Evolutionary conservation across 257 asterid species (phyloP).

Genomic region (Cynanchum wilfordii): DNA sequence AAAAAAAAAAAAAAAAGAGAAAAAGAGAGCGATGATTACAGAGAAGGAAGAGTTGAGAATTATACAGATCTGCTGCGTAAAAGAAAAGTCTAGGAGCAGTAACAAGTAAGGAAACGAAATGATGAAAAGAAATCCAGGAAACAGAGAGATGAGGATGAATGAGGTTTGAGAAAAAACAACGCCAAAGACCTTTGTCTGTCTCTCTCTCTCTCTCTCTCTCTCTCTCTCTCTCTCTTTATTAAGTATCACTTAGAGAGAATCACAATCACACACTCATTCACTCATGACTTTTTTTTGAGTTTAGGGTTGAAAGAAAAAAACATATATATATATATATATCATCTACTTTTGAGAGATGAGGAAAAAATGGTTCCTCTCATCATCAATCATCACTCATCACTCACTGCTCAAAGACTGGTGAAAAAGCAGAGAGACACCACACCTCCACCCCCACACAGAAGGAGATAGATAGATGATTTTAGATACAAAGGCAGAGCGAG

Average conservation of each 20-base stretch:
- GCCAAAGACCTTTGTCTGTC: too few species aligned
- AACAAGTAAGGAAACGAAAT: slow-evolving; percentile 3
- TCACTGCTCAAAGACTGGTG: not conserved
- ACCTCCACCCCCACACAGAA: not conserved
- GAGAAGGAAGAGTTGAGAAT: slow-evolving; percentile 5
- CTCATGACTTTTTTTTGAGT: not conserved
- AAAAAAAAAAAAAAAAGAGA: not conserved
- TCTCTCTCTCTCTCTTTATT: not conserved
- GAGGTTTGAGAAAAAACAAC: not conserved
- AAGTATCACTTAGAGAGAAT: not conserved
- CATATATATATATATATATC: too few species aligned
- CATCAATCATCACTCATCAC: not conserved
- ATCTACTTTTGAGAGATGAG: too few species aligned
- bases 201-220: not conserved
- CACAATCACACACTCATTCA: not conserved
- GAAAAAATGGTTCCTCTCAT: not conserved
- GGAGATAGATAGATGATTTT: not conserved
- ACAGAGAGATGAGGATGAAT: not conserved
- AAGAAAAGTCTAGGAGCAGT: not conserved
- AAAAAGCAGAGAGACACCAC: not conserved
- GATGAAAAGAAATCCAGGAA: not conserved
- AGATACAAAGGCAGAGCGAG: not conserved
- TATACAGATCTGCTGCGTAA: slow-evolving; percentile 8
- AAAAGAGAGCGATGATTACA: slow-evolving; percentile 15
- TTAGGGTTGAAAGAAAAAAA: not conserved